Evolutionary conservation across 1,139 yeast species (phyloP), one percentile per base, ranked within the genome.

Genomic region (Yamadazyma sp.): DNA sequence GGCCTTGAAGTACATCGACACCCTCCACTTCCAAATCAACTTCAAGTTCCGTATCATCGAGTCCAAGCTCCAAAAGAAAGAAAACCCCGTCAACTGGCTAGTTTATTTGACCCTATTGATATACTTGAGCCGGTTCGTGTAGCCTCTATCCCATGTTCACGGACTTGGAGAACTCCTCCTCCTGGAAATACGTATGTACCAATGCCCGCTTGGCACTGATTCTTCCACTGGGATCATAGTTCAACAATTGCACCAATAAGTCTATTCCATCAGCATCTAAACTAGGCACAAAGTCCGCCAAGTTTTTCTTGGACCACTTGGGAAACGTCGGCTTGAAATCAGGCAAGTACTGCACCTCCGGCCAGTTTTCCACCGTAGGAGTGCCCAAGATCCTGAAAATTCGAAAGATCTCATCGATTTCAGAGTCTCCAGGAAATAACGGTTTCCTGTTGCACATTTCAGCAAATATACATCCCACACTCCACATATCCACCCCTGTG

Each of bases 401-500:
- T 64, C 94, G 82, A 71, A 92, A 90, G 51, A 92, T 92, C 67
- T 92, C 97, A 61, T 92, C 98, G 59, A 92, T 92, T 62, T 92
- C 98, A 12, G 96, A 87, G 62, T 92, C 98, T 22, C 98, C 99
- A 2, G 97, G 95, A 67, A 92, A 92, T 37, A 92, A 66, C 8
- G 99, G 97, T 62, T 88, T 88, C 46, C 98, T 76, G 57, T 90
- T 88, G 52, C 94, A 92, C 97, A 92, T 90, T 62, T 92, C 99
- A 5, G 97, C 98, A 66, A 94, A 92, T 41, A 92, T 92, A 62
- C 97, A 90, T 16, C 99, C 99, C 42, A 89, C 87, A 13, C 96
- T 87, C 99, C 99, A 92, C 84, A 94, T 89, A 61, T 92, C 99
- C 35, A 92, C 97, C 20, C 97, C 97, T 0, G 97, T 92, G 36